Evolutionary conservation across 2,329 filamentous ascomycete species (phyloP).

Genomic region (Coccinonectria pachysandricola): DNA sequence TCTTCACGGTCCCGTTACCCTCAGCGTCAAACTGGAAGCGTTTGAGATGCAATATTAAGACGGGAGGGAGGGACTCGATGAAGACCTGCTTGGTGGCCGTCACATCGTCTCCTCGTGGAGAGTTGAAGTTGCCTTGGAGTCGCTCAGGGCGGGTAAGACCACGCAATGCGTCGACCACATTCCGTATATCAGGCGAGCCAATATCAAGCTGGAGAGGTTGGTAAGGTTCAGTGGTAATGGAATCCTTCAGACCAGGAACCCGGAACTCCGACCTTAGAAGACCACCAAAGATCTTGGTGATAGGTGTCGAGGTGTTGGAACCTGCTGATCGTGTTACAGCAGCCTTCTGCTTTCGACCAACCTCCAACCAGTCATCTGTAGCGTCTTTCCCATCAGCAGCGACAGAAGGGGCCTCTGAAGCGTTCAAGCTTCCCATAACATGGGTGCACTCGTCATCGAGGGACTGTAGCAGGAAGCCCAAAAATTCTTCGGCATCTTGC

Average conservation of each 20-base stretch:
- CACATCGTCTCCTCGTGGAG: slow-evolving; percentile 63
- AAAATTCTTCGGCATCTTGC: slow-evolving; percentile 94
- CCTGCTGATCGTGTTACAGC: slow-evolving; percentile 82
- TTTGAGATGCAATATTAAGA: slow-evolving; percentile 91
- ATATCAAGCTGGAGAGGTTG: slow-evolving; percentile 94
- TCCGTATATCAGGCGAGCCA: slow-evolving; percentile 73
- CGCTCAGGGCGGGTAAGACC: slow-evolving; percentile 75
- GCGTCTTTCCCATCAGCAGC: slow-evolving; percentile 22
- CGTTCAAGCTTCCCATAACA: slow-evolving; percentile 43
- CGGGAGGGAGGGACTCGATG: slow-evolving; percentile 82
- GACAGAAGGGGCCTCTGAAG: slow-evolving; percentile 19
- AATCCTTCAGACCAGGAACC: slow-evolving; percentile 78
- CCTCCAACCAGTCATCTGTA: slow-evolving; percentile 68
- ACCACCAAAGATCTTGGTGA: slow-evolving; percentile 92
- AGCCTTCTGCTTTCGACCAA: slow-evolving; percentile 82
- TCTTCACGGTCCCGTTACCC: slow-evolving; percentile 77
- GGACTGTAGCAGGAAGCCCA: slow-evolving; percentile 85
- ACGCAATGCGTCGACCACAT: slow-evolving; percentile 84
- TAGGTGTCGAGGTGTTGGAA: slow-evolving; percentile 62
- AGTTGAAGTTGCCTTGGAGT: slow-evolving; percentile 75
- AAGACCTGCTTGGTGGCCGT: slow-evolving; percentile 88
- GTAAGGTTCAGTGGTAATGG: slow-evolving; percentile 86
- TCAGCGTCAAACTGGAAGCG: slow-evolving; percentile 91
- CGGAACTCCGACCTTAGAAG: slow-evolving; percentile 81
- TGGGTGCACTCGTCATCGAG: slow-evolving; percentile 85